phyloP scores from a whole-genome alignment of 1,284 basidiomycete genomes.

The Inonotus obliquus region DNA sequence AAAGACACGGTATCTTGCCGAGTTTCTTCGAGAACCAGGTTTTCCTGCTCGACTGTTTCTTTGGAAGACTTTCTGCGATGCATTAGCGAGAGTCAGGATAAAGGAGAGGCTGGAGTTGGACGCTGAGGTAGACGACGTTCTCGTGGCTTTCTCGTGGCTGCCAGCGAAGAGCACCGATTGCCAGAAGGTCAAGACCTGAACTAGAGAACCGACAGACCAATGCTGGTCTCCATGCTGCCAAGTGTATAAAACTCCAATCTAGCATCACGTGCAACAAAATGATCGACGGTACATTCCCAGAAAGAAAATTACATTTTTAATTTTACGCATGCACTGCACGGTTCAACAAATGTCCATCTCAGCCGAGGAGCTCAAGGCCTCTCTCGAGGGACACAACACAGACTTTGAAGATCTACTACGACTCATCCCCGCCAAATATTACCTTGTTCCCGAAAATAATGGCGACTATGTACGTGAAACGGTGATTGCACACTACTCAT shows the following conservation, averaged over 20 bases:
- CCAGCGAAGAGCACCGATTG: neutral
- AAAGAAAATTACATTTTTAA: neutral
- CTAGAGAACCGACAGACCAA: too few species aligned
- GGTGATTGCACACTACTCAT: slow-evolving; percentile 28
- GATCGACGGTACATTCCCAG: neutral
- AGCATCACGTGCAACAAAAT: neutral
- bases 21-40: slow-evolving; percentile 3
- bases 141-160: neutral
- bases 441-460: slow-evolving; percentile 65
- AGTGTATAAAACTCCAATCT: neutral
- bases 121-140: neutral
- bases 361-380: slow-evolving; percentile 49
- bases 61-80: slow-evolving; percentile 18
- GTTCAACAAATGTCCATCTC: slow-evolving; percentile 57
- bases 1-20: neutral
- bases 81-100: slow-evolving; percentile 7
- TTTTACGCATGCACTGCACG: too few species aligned
- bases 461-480: slow-evolving; percentile 58
- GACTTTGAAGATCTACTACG: slow-evolving; percentile 77
- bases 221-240: neutral
- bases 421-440: slow-evolving; percentile 86
- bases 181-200: neutral
- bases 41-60: slow-evolving; percentile 14
- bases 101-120: slow-evolving; percentile 15
- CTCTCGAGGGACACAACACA: slow-evolving; percentile 78